A percentile compares a stretch with the other conserved stretches of the same genome.
These are phyloP conservation scores for Scheffersomyces coipomensis DNA, from an alignment of 805 yeast genomes.

Conservation along the genomic window DNA sequence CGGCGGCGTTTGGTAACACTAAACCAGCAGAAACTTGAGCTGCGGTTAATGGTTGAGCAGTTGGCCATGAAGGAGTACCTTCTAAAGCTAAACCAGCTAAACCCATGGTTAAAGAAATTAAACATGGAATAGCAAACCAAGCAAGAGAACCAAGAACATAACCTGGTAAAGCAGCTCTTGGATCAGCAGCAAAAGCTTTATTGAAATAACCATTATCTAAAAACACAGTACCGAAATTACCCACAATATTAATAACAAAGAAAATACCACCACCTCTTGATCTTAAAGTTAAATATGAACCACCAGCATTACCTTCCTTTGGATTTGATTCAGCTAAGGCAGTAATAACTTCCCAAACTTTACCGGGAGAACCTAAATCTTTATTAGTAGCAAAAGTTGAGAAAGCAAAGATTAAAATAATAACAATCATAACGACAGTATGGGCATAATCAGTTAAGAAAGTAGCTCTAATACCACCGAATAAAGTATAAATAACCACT, in stretches of 20 bases:
- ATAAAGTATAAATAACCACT: constrained; percentile 46
- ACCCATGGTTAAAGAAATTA: constrained; percentile 82
- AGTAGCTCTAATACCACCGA: constrained; percentile 47
- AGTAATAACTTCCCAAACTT: constrained; percentile 72
- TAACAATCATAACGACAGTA: constrained; percentile 61
- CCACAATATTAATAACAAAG: constrained; percentile 81
- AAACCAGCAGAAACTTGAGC: constrained; percentile 81
- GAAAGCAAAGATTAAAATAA: constrained; percentile 80
- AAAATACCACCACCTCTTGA: constrained; percentile 86
- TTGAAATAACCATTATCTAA: constrained; percentile 87
- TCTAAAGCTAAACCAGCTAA: constrained; percentile 79
- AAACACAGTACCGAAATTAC: constrained; percentile 87
- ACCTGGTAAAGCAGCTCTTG: constrained; percentile 83
- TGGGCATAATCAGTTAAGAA: constrained; percentile 45
- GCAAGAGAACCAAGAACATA: constrained; percentile 85
- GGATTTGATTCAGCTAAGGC: constrained; percentile 62
- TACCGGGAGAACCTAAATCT: constrained; percentile 76
- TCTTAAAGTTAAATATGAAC: constrained; percentile 85
- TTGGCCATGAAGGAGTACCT: constrained; percentile 70
- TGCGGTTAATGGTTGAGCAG: constrained; percentile 62
- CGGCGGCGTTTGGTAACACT: constrained; percentile 76
- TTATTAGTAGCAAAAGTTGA: constrained; percentile 70
- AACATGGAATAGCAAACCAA: constrained; percentile 89
- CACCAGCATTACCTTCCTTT: constrained; percentile 75
- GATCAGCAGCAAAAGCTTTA: constrained; percentile 83